Conservation (phyloP, 108 stramenopile species). For the Skeletonema grethae region DNA sequence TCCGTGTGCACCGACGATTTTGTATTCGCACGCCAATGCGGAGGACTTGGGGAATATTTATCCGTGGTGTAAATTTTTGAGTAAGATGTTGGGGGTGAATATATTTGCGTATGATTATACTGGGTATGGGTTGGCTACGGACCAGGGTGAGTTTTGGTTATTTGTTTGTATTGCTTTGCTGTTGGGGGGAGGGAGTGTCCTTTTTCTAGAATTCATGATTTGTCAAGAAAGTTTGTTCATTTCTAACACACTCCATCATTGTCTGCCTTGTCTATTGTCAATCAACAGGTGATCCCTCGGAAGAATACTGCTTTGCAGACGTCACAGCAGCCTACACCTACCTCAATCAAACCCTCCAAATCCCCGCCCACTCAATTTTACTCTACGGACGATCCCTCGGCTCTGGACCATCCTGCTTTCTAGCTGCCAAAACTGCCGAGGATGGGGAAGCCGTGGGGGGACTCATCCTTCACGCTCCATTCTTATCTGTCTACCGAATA, state of each 20-base stretch:
- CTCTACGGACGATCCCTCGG: slow-evolving; percentile 95
- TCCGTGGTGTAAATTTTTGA: slow-evolving; percentile 90
- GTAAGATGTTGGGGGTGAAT: slow-evolving; percentile 92
- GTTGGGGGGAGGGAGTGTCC: neutral
- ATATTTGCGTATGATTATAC: slow-evolving; percentile 98
- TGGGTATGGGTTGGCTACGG: slow-evolving; percentile 91
- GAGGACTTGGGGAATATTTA: slow-evolving; percentile 94
- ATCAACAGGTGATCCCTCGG: slow-evolving; percentile 70
- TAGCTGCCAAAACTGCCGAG: slow-evolving; percentile 83
- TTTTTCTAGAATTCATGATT: neutral
- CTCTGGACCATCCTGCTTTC: slow-evolving; percentile 93
- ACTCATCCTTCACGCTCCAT: slow-evolving; percentile 95
- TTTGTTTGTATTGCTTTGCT: neutral
- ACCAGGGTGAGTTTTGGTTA: slow-evolving; percentile 61
- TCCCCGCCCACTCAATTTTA: slow-evolving; percentile 86
- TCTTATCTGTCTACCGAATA: slow-evolving; percentile 92
- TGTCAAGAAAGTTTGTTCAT: neutral
- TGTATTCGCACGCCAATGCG: slow-evolving; percentile 94
- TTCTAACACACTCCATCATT: neutral
- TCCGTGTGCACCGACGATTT: slow-evolving; percentile 66
- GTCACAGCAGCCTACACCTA: slow-evolving; percentile 92
- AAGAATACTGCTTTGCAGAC: slow-evolving; percentile 94
- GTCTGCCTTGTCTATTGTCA: neutral
- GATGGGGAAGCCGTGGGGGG: slow-evolving; percentile 87
- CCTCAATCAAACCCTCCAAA: slow-evolving; percentile 68